These are phyloP conservation scores for Paspalum notatum DNA, from an alignment of 176 grass and related monocot genomes.

Conservation along the genomic window DNA sequence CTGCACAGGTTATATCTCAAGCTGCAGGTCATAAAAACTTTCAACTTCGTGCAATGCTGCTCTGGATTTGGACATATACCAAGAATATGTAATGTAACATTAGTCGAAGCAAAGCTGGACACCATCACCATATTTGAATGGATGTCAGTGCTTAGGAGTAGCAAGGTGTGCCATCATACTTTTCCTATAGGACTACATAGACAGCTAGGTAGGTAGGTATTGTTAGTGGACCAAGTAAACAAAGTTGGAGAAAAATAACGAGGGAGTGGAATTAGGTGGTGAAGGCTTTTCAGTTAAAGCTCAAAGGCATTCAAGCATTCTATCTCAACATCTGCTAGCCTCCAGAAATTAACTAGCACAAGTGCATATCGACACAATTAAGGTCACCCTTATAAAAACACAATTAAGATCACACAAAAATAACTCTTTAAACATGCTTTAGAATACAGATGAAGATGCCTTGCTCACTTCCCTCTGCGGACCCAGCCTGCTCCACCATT, in stretches of 20 bases:
- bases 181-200: neutral
- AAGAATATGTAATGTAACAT: neutral
- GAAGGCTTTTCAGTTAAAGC: conserved; percentile 9
- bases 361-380: neutral
- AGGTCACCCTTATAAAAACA: neutral
- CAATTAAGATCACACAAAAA: too few species aligned
- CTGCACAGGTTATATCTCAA: neutral
- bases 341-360: neutral
- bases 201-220: neutral
- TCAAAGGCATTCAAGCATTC: neutral
- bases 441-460: neutral
- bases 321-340: neutral
- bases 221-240: conserved; percentile 2
- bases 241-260: neutral
- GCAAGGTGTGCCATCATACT: neutral
- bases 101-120: neutral
- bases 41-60: neutral
- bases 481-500: neutral
- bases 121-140: neutral
- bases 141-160: neutral
- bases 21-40: too few species aligned
- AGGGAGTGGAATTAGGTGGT: conserved; percentile 1
- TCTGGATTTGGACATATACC: neutral
- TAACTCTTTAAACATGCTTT: neutral
- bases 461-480: neutral